These are phyloP conservation scores for Syzygium oleosum DNA, from an alignment of 345 rosid genomes.

Conservation along the genomic window DNA sequence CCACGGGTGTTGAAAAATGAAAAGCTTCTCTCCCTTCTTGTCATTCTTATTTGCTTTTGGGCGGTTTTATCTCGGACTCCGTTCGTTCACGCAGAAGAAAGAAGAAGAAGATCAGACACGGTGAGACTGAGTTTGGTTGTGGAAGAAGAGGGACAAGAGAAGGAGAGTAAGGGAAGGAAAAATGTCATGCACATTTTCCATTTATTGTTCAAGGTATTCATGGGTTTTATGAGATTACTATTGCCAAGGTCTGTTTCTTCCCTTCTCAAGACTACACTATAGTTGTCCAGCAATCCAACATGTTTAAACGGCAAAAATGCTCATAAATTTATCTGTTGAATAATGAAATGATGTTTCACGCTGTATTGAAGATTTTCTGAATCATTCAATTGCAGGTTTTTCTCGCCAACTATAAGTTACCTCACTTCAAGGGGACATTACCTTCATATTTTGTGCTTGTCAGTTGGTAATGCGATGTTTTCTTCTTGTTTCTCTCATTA, in stretches of 20 bases:
- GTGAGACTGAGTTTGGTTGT: too few species aligned
- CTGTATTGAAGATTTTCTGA: neutral
- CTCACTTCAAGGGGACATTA: slow-evolving; percentile 56
- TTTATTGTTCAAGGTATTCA: neutral
- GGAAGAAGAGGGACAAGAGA: too few species aligned
- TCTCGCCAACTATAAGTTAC: slow-evolving; percentile 75
- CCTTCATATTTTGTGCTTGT: slow-evolving; percentile 63
- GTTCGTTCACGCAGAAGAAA: too few species aligned
- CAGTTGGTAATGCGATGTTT: slow-evolving; percentile 47
- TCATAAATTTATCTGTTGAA: neutral
- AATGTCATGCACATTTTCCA: neutral
- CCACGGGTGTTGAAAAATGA: too few species aligned
- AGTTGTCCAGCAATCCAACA: neutral
- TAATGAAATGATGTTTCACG: neutral
- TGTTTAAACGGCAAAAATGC: neutral
- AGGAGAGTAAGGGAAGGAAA: too few species aligned
- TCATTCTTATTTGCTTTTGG: too few species aligned
- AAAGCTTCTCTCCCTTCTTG: too few species aligned
- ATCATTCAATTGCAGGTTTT: slow-evolving; percentile 52
- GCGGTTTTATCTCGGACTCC: too few species aligned
- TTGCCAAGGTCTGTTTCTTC: neutral
- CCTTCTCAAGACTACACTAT: neutral
- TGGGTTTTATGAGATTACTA: neutral
- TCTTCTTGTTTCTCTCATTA: neutral
- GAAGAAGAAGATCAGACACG: too few species aligned